Evolutionary conservation across 139 green algal species (phyloP).

Genomic region (Dunaliella sp.): DNA sequence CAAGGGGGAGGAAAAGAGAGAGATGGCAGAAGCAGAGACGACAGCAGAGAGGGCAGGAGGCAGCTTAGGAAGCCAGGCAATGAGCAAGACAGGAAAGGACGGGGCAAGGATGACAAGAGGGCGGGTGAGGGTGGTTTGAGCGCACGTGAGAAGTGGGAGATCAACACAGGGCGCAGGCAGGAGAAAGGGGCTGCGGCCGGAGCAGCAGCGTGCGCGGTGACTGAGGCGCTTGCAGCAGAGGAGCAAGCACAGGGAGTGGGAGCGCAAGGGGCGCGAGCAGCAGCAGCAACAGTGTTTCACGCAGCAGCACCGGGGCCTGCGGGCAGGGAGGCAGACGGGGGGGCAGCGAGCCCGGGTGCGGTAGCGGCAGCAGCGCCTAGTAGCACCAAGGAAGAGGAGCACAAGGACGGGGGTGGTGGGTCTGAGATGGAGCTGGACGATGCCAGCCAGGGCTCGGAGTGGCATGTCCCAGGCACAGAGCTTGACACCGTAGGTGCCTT

Average conservation of each 20-base stretch:
- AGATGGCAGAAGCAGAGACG: not conserved
- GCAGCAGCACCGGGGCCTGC: not conserved
- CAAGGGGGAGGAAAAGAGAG: not conserved
- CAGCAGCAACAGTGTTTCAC: not conserved
- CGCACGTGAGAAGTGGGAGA: not conserved
- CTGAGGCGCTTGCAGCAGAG: too few species aligned
- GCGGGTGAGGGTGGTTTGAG: not conserved
- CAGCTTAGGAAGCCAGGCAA: not conserved
- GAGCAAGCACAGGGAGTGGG: too few species aligned
- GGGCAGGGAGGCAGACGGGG: not conserved
- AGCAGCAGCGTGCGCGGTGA: not conserved
- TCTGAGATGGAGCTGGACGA: not conserved
- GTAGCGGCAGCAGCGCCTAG: too few species aligned
- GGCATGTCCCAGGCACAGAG: not conserved
- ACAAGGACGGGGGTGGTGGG: not conserved
- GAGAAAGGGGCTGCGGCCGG: not conserved
- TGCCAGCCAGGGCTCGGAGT: not conserved
- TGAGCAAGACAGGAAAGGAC: not conserved
- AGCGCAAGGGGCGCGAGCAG: too few species aligned
- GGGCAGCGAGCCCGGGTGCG: too few species aligned
- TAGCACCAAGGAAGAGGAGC: too few species aligned
- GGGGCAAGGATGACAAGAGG: not conserved
- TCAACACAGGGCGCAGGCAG: not conserved
- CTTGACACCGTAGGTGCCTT: not conserved
- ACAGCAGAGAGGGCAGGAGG: not conserved